A percentile compares a stretch with the other conserved stretches of the same genome.
These are phyloP conservation scores for Xerocomus spinulosus DNA, from an alignment of 768 basidiomycete species.

Conservation along the genomic window DNA sequence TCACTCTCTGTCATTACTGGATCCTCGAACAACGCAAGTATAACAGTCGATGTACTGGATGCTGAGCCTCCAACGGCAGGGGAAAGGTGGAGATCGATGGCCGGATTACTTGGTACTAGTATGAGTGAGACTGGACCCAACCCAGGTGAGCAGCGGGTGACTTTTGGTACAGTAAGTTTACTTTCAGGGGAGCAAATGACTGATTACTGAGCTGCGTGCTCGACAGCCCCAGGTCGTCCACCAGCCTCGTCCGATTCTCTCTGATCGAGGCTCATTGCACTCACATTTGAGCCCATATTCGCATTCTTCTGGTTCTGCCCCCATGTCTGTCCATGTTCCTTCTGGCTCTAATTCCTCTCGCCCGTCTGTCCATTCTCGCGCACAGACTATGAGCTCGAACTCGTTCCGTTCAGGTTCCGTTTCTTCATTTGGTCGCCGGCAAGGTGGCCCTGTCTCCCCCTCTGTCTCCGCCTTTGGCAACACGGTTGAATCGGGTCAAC, in stretches of 20 bases:
- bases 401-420: slow-evolving; percentile 49
- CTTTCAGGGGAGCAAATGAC: background rate
- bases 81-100: slow-evolving; percentile 56
- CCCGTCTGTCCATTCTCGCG: slow-evolving; percentile 44
- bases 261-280: slow-evolving; percentile 63
- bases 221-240: slow-evolving; percentile 43
- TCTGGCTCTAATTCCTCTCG: slow-evolving; percentile 53
- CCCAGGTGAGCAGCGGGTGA: slow-evolving; percentile 41
- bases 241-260: slow-evolving; percentile 37
- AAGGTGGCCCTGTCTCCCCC: slow-evolving; percentile 39
- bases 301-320: slow-evolving; percentile 49
- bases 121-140: slow-evolving; percentile 15
- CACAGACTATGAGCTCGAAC: slow-evolving; percentile 33
- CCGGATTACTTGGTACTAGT: slow-evolving; percentile 24
- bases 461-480: slow-evolving; percentile 48
- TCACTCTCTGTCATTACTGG: slow-evolving; percentile 32
- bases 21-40: slow-evolving; percentile 26
- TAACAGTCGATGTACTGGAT: slow-evolving; percentile 60
- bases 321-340: slow-evolving; percentile 42
- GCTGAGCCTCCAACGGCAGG: slow-evolving; percentile 62
- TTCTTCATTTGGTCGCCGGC: slow-evolving; percentile 47
- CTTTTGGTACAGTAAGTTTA: slow-evolving; percentile 59
- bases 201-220: slow-evolving; percentile 14
- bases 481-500: slow-evolving; percentile 14
- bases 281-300: slow-evolving; percentile 52